These are phyloP conservation scores for Mantamonas sphyraenae DNA, from an alignment of 78 protist species.

Conservation along the genomic window DNA sequence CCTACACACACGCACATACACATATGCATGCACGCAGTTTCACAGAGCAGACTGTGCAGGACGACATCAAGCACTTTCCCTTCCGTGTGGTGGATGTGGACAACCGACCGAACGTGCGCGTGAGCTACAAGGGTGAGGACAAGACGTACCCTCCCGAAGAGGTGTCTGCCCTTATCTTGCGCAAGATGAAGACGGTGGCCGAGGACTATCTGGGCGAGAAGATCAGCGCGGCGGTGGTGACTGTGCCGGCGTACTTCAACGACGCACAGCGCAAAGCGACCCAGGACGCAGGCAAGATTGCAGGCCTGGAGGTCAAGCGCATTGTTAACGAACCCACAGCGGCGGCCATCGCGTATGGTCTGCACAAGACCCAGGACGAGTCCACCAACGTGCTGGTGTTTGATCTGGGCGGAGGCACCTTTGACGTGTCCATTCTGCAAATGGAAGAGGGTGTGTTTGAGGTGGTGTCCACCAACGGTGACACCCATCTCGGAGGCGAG, in stretches of 20 bases:
- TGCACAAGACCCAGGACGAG: background rate
- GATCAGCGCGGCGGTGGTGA: conserved; percentile 30
- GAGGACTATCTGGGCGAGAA: conserved; percentile 16
- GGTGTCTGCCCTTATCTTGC: conserved; percentile 77
- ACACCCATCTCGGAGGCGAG: conserved; percentile 86
- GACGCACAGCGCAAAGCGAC: conserved; percentile 84
- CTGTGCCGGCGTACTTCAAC: conserved; percentile 77
- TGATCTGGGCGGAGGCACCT: conserved; percentile 81
- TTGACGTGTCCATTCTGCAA: conserved; percentile 76
- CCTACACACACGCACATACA: background rate
- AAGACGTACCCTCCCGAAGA: conserved; percentile 70
- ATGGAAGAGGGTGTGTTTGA: conserved; percentile 77
- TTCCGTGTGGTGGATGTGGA: conserved; percentile 46
- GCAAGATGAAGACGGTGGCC: conserved; percentile 39
- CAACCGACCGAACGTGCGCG: conserved; percentile 54
- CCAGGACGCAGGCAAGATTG: conserved; percentile 88
- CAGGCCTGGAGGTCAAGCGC: conserved; percentile 63
- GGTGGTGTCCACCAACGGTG: conserved; percentile 82
- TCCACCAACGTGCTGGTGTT: conserved; percentile 61
- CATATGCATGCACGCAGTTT: background rate
- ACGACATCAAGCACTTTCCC: conserved; percentile 65
- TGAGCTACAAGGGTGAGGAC: conserved; percentile 52
- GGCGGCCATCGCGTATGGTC: conserved; percentile 77
- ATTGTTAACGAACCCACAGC: conserved; percentile 87
- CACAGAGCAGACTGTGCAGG: conserved; percentile 28